Conservation (phyloP, 805 yeast species). For the Pichia occidentalis region DNA sequence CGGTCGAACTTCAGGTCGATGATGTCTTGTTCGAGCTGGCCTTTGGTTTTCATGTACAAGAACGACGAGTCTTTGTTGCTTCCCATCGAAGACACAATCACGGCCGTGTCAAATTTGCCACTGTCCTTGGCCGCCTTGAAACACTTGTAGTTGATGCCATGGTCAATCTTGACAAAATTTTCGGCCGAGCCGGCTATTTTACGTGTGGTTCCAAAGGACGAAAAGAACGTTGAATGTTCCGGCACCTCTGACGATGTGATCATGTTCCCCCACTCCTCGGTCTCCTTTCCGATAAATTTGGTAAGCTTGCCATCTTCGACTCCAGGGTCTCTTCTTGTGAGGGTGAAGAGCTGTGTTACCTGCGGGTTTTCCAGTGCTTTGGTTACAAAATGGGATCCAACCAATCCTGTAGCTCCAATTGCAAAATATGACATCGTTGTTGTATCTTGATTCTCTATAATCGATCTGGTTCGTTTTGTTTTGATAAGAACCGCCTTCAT, state of each 20-base stretch:
- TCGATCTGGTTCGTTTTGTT: no score
- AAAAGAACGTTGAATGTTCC: conserved; percentile 41
- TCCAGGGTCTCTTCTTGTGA: conserved; percentile 42
- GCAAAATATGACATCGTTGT: conserved; percentile 25
- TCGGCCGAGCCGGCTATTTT: conserved; percentile 68
- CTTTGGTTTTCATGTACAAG: conserved; percentile 63
- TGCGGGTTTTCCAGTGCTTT: conserved; percentile 33
- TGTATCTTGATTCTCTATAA: no score
- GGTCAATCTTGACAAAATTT: conserved; percentile 64
- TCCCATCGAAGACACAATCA: conserved; percentile 62
- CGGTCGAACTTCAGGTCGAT: conserved; percentile 57
- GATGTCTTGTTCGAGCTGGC: conserved; percentile 66
- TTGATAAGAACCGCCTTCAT: no score
- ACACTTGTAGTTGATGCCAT: conserved; percentile 59
- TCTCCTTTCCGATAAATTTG: conserved; percentile 40
- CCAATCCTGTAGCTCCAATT: conserved; percentile 76
- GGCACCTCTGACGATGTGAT: conserved; percentile 25
- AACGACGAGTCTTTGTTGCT: conserved; percentile 53
- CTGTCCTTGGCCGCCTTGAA: conserved; percentile 69
- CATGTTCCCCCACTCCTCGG: conserved; percentile 42
- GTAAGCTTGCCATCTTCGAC: conserved; percentile 17
- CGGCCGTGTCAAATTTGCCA: conserved; percentile 56
- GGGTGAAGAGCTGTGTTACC: conserved; percentile 38
- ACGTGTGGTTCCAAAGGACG: conserved; percentile 72
- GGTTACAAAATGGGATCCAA: conserved; percentile 54